These are phyloP conservation scores for Capsicum chinense DNA, from an alignment of 257 asterid genomes.

Conservation along the genomic window DNA sequence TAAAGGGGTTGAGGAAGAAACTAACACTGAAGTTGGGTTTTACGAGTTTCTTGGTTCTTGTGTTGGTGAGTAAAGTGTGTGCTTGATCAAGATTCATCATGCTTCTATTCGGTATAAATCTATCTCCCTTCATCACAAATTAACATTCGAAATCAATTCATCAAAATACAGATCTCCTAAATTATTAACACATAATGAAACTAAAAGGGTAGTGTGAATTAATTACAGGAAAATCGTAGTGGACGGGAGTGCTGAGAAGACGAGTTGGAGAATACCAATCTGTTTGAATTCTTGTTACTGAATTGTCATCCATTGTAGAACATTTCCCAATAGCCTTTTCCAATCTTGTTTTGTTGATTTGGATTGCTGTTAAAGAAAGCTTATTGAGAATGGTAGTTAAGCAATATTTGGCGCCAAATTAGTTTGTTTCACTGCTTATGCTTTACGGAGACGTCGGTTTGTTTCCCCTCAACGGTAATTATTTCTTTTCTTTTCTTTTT, in stretches of 20 bases:
- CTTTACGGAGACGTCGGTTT: neutral
- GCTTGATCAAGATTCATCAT: constrained; percentile 89
- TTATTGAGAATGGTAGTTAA: constrained; percentile 19
- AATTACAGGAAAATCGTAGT: constrained; percentile 72
- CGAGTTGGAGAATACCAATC: constrained; percentile 90
- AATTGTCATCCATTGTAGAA: constrained; percentile 47
- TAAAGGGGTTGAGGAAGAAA: neutral
- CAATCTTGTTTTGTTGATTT: neutral
- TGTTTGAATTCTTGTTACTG: constrained; percentile 45
- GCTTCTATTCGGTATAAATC: constrained; percentile 88
- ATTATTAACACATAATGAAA: neutral
- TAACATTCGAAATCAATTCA: constrained; percentile 26
- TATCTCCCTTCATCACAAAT: constrained; percentile 62
- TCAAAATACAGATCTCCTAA: neutral
- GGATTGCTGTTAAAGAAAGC: neutral
- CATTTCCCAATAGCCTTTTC: neutral
- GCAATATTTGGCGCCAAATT: constrained; percentile 11
- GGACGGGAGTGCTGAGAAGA: constrained; percentile 64
- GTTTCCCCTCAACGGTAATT: neutral
- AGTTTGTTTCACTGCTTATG: neutral
- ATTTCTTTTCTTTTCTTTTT: neutral
- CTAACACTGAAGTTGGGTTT: constrained; percentile 52
- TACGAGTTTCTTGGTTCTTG: constrained; percentile 19
- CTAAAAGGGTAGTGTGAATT: neutral
- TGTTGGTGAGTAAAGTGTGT: constrained; percentile 39